Conservation (phyloP, 2,329 filamentous ascomycete genomes). For the Talaromyces sp. region DNA sequence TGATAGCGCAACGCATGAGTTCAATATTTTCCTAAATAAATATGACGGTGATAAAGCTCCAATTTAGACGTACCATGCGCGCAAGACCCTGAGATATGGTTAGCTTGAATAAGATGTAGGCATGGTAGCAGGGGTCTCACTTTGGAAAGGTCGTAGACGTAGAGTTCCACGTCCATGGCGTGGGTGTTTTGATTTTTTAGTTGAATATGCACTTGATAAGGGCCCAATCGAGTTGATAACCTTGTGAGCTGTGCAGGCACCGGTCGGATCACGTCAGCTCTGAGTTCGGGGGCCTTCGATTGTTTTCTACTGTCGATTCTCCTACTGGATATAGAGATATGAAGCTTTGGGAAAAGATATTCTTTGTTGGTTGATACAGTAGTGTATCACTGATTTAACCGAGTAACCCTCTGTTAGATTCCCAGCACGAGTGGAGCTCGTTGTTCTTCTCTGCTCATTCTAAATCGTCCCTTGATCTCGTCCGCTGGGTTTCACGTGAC, state of each 20-base stretch:
- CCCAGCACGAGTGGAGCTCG: too few relatives aligned
- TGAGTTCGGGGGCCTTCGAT: conserved; percentile 21
- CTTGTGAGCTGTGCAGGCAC: conserved; percentile 18
- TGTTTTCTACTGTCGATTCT: conserved; percentile 13
- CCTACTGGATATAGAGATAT: too few relatives aligned
- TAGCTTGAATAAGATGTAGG: background rate
- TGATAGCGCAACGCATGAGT: conserved; percentile 26
- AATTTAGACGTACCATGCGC: conserved; percentile 46
- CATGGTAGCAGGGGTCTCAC: conserved; percentile 26
- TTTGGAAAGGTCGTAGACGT: conserved; percentile 76
- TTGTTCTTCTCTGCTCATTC: too few relatives aligned
- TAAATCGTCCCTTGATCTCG: too few relatives aligned
- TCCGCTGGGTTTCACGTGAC: too few relatives aligned
- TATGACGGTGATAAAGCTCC: too few relatives aligned
- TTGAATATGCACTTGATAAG: background rate
- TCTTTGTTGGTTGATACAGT: background rate
- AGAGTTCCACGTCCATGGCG: conserved; percentile 73
- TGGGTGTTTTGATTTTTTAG: background rate
- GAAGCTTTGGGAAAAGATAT: too few relatives aligned
- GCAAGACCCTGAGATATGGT: conserved; percentile 54
- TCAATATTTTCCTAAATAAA: background rate
- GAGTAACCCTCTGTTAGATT: too few relatives aligned
- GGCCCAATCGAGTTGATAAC: conserved; percentile 11
- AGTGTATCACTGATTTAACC: too few relatives aligned
- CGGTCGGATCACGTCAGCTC: conserved; percentile 32